phyloP scores from a whole-genome alignment of 75 land plant species.

The Pinus taeda region DNA sequence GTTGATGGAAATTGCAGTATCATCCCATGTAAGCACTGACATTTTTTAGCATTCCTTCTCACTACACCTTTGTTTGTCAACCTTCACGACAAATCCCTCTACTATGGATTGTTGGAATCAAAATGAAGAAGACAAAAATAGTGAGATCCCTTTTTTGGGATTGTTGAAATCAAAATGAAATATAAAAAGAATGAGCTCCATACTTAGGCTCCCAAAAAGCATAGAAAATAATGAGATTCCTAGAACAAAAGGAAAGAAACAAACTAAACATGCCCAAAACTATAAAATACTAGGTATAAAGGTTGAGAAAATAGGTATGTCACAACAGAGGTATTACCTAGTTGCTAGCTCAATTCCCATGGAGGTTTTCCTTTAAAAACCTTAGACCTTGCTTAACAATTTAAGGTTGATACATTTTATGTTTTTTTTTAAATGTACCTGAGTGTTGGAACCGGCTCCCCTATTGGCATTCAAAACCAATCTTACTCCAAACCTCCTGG shows the following conservation, averaged over 20 bases:
- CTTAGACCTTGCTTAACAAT: no score
- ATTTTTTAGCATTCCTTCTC: not conserved
- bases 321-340: no score
- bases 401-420: no score
- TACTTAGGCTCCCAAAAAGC: not conserved
- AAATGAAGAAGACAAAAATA: no score
- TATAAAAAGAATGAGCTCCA: not conserved
- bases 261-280: not conserved
- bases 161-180: not conserved
- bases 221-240: not conserved
- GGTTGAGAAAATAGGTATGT: no score
- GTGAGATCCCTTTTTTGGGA: not conserved
- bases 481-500: slow-evolving; percentile 51
- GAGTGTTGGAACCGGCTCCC: not conserved
- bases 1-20: not conserved
- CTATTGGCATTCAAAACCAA: slow-evolving; percentile 34
- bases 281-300: not conserved
- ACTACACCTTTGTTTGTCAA: not conserved
- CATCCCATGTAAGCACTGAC: not conserved
- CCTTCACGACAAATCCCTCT: no score
- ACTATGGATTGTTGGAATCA: no score
- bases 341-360: not conserved
- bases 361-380: not conserved
- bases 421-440: not conserved
- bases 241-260: not conserved